Base-by-base conservation (phyloP, 116 monocot genomes). In the Phalaenopsis hybrid region DNA sequence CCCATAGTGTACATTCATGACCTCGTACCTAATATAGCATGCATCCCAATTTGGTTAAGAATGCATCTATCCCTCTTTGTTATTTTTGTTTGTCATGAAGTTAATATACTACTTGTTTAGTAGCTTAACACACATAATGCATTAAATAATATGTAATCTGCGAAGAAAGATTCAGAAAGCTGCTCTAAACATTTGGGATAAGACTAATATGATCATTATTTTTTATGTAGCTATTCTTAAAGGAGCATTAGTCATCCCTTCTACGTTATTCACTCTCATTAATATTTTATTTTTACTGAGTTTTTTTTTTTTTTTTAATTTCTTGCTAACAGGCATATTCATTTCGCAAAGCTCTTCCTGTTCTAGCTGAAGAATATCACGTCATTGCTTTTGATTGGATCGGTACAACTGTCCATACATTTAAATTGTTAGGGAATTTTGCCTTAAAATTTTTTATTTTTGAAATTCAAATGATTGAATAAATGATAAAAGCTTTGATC, bases 381-480 rank as follows among this genome's bases (percentile, higher is more conserved):
- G 88, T 83, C 50, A 83, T 91, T 89, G 91, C 96, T 86, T 94
- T 96, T 88, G 94, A 96, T 90, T 96, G 96, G 96, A 88, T 96
- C 67, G 96, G 96, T 96, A 46, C 28, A 28, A 28, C 78, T 41
- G 23, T 76, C 33, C 34, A 33, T 50, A 80, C 1, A 58, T 15
- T 55, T 75, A 45, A 73, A 16, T 73, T 73, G 8, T 37, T 73
- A 37, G 73, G 33, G 41, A 73, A 73, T 41, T 41, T 37, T 73
- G 28, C 28, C 8, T 65, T 28, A 25, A 3, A 4, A 3, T 28
- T 25, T 10, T 65, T 10, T 65, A 28, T 65, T 65, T 8, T n/a
- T 48, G 21, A 23, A 11, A 21, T 15, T 55, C 15, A 44, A 48
- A n/a, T 17, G 23, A 25, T 65, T 25, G 28, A 28, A 28, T 28